Conservation (phyloP, 768 basidiomycete species). For the Lactarius deliciosus region DNA sequence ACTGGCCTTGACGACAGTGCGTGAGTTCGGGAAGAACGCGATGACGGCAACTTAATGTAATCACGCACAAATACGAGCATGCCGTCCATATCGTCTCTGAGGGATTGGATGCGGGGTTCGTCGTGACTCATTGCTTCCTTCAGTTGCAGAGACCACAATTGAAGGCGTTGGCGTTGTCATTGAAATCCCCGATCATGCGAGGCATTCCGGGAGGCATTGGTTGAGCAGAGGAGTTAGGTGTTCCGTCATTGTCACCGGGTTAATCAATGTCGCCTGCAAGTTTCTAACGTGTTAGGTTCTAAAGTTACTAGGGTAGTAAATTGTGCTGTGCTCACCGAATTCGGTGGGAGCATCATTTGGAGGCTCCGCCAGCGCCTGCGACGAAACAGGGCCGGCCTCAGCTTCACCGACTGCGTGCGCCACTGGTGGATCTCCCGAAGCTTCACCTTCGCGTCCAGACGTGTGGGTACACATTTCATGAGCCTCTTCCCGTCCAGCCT, state of each 20-base stretch:
- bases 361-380: background rate
- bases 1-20: constrained; percentile 6
- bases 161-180: background rate
- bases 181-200: constrained; percentile 1
- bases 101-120: too few relatives aligned
- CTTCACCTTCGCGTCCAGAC: too few relatives aligned
- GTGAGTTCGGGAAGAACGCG: too few relatives aligned
- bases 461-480: background rate
- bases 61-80: too few relatives aligned
- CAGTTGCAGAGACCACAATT: too few relatives aligned
- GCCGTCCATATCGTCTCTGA: too few relatives aligned
- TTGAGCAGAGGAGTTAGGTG: background rate
- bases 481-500: background rate
- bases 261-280: background rate
- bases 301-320: background rate
- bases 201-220: background rate
- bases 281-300: background rate
- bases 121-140: too few relatives aligned
- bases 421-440: background rate
- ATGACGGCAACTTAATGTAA: too few relatives aligned
- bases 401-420: background rate
- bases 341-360: background rate
- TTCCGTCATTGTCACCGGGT: background rate
- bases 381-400: too few relatives aligned
- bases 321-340: background rate